Percentiles rank a stretch among this genome's conserved stretches.
Evolutionary conservation across 257 asterid species (phyloP).

Genomic region (Dorcoceras hygrometricum): DNA sequence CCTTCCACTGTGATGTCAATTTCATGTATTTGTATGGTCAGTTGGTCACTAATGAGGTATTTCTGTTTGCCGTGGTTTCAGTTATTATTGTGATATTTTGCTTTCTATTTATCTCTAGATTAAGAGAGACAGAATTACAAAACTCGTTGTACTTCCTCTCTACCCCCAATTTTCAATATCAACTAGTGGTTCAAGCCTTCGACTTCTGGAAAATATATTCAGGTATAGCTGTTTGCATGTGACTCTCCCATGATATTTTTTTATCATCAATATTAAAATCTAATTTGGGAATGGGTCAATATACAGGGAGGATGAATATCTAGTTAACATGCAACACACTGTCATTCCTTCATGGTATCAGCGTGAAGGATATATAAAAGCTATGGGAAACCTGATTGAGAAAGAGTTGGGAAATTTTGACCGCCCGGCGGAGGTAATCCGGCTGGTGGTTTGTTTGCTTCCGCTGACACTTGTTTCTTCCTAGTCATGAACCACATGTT

Average conservation of each 20-base stretch:
- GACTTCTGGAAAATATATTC: constrained; percentile 89
- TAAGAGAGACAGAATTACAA: constrained; percentile 76
- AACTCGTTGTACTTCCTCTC: constrained; percentile 95
- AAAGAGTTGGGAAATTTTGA: constrained; percentile 81
- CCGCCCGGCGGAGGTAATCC: constrained; percentile 66
- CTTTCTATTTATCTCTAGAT: constrained; percentile 46
- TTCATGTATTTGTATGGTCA: not conserved
- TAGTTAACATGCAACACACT: constrained; percentile 98
- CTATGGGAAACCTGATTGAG: constrained; percentile 88
- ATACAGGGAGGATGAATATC: constrained; percentile 93
- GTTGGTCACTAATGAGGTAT: not conserved
- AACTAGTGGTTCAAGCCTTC: constrained; percentile 98
- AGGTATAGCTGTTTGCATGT: constrained; percentile 44
- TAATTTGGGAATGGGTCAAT: constrained; percentile 29
- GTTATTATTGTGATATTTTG: not conserved
- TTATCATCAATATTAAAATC: constrained; percentile 19
- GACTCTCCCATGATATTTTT: constrained; percentile 22
- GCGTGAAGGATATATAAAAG: constrained; percentile 95
- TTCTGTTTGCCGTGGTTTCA: constrained; percentile 4
- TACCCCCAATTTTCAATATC: constrained; percentile 99
- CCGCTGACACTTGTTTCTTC: constrained; percentile 4
- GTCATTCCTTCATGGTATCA: constrained; percentile 99
- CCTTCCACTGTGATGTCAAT: not conserved
- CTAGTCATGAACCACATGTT: not conserved
- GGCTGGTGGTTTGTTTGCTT: constrained; percentile 5